Evolutionary conservation across 208 protist species (phyloP), one percentile per base, ranked within the genome.

Genomic region (Trypanosoma theileri): DNA sequence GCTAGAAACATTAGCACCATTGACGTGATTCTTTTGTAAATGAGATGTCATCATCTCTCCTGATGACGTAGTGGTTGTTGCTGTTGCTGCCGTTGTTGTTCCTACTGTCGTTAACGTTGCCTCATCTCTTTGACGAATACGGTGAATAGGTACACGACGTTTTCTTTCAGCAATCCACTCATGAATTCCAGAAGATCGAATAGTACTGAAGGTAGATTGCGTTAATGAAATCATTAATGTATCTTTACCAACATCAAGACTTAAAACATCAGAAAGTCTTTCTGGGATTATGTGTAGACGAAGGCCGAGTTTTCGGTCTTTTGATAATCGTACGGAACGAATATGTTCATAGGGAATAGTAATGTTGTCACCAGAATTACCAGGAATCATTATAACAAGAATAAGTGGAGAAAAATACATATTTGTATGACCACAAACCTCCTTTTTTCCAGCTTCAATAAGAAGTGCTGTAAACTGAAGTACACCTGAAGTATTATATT

Each of bases 291-390:
- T 59, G 64, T 84, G 78, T 16, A 95, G 76, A 17, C 90, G 86
- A 40, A 95, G 77, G 12, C 75, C 78, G 16, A 95, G 77, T 41
- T 84, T 83, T 74, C 84, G 73, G 46, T 91, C 83, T 61, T 84
- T 84, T 51, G 87, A 88, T 26, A 93, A 64, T 69, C 88, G 88
- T 14, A 92, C 87, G 16, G 85, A 92, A 52, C 87, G 90, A 44
- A 96, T 80, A 71, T 92, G 83, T 57, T 93, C 90, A 61, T 83
- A 93, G 21, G 90, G 90, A 74, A 95, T 89, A 9, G 90, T 92
- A 60, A 95, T 84, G 62, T 90, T 85, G 40, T 83, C 78, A 28
- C 85, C 89, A 4, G 66, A 71, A 58, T 67, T 61, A 22, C 78
- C 80, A 26, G 84, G 82, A 28, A 92, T 76, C 67, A 86, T 76